A percentile compares a stretch with the other conserved stretches of the same genome.
Evolutionary conservation across 2,329 filamentous ascomycete genomes (phyloP).

Genomic region (Aaosphaeria pasadenensis): DNA sequence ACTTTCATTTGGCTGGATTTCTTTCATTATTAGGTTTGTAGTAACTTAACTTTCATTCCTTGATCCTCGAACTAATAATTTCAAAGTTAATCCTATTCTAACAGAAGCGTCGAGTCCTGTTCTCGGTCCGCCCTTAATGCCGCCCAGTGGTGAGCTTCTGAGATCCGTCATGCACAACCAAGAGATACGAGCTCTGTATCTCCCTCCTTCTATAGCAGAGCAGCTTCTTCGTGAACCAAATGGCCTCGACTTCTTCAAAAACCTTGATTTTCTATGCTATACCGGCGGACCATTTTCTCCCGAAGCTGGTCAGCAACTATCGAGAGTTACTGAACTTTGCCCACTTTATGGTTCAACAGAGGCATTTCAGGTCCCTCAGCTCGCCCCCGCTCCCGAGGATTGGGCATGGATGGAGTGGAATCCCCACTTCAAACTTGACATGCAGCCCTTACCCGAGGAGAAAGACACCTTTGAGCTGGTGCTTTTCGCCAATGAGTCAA

Average conservation of each 20-base stretch:
- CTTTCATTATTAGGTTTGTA: not conserved
- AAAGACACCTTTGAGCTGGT: conserved; percentile 7
- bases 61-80: not conserved
- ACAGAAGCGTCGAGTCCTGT: conserved; percentile 11
- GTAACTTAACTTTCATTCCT: not conserved
- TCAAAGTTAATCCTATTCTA: conserved; percentile 10
- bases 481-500: conserved; percentile 6
- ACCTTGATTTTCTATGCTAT: conserved; percentile 11
- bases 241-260: conserved; percentile 12
- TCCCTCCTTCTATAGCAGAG: conserved; percentile 11
- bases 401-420: conserved; percentile 14
- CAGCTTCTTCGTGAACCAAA: conserved; percentile 6
- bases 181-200: conserved; percentile 9
- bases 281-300: conserved; percentile 10
- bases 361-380: conserved; percentile 11
- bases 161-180: conserved; percentile 10
- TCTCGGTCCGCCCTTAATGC: conserved; percentile 8
- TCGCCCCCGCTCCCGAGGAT: conserved; percentile 7
- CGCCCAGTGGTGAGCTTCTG: conserved; percentile 9
- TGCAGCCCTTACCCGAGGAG: conserved; percentile 7
- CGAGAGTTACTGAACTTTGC: conserved; percentile 9
- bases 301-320: conserved; percentile 6
- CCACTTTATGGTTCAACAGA: conserved; percentile 13
- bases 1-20: conserved; percentile 7
- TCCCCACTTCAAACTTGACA: conserved; percentile 9